Conservation (phyloP, 1,284 basidiomycete genomes). For the Microbotryomycetes sp. region DNA sequence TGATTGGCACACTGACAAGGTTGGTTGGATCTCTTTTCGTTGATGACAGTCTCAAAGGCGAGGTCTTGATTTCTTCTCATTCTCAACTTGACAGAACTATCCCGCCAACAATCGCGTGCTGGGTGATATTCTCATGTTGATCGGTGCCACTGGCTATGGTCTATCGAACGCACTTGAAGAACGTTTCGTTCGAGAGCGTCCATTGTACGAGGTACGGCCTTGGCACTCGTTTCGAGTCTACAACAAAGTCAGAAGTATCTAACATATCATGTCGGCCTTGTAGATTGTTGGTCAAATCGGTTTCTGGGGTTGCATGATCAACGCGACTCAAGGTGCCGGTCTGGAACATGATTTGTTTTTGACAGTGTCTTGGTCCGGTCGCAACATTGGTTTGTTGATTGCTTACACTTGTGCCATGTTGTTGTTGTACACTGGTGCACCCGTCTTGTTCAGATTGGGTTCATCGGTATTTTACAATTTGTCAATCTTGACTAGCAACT, state of each 20-base stretch:
- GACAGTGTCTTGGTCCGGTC: conserved; percentile 61
- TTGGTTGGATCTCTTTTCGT: too few relatives aligned
- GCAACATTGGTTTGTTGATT: conserved; percentile 61
- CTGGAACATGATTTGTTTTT: conserved; percentile 64
- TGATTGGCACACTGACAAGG: background rate
- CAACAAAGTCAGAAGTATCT: background rate
- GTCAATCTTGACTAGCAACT: conserved; percentile 66
- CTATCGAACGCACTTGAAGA: conserved; percentile 81
- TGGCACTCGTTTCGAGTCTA: background rate
- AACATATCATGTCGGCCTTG: conserved; percentile 36
- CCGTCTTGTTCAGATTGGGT: conserved; percentile 71
- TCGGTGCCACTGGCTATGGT: conserved; percentile 74
- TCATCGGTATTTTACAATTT: conserved; percentile 72
- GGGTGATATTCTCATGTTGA: conserved; percentile 79
- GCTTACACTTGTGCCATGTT: conserved; percentile 66
- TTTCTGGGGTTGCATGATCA: conserved; percentile 72
- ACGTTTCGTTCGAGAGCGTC: conserved; percentile 68
- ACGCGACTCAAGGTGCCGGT: conserved; percentile 62
- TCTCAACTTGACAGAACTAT: conserved; percentile 40
- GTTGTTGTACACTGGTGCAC: conserved; percentile 73
- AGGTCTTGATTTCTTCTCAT: too few relatives aligned
- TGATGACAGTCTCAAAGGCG: too few relatives aligned
- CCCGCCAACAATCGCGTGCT: conserved; percentile 59
- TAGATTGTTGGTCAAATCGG: conserved; percentile 67
- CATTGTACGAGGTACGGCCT: conserved; percentile 60